phyloP scores from a whole-genome alignment of 371 early-diverging fungal species.

The Mucor lusitanicus region DNA sequence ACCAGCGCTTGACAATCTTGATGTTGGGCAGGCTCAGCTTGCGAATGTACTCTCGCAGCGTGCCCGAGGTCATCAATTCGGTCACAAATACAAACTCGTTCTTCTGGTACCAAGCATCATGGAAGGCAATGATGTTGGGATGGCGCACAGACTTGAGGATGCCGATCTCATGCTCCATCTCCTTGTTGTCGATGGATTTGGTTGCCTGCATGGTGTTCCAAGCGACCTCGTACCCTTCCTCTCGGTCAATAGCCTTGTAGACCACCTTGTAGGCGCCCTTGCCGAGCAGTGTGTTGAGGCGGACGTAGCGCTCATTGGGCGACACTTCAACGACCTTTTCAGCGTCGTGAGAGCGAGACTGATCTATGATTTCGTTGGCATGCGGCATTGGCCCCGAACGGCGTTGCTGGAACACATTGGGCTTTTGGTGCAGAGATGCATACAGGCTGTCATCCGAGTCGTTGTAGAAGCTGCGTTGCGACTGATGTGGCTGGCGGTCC shows the following conservation, averaged over 20 bases:
- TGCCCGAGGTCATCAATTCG: constrained; percentile 94
- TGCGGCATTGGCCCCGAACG: constrained; percentile 12
- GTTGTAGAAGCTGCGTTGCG: constrained; percentile 1
- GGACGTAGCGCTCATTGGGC: constrained; percentile 71
- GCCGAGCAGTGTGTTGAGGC: constrained; percentile 60
- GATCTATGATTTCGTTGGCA: constrained; percentile 36
- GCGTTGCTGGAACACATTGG: constrained; percentile 4
- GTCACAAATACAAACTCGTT: constrained; percentile 86
- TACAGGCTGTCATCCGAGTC: constrained; percentile 14
- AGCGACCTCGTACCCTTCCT: constrained; percentile 93
- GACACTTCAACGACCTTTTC: constrained; percentile 73
- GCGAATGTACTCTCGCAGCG: constrained; percentile 71
- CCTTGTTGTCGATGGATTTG: constrained; percentile 54
- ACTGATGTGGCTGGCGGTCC: constrained; percentile 10
- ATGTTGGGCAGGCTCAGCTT: constrained; percentile 63
- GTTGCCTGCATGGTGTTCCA: constrained; percentile 81
- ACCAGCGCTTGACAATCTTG: constrained; percentile 82
- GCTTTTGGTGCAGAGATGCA: constrained; percentile 5
- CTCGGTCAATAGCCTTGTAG: constrained; percentile 88
- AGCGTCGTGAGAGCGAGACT: constrained; percentile 49
- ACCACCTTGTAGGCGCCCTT: constrained; percentile 91
- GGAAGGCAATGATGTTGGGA: constrained; percentile 86
- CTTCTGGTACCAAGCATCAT: constrained; percentile 79
- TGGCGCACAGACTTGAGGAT: constrained; percentile 82
- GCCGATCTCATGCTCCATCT: constrained; percentile 78